Conservation (phyloP, 2,329 filamentous ascomycete genomes). For the Colletotrichum agaves region DNA sequence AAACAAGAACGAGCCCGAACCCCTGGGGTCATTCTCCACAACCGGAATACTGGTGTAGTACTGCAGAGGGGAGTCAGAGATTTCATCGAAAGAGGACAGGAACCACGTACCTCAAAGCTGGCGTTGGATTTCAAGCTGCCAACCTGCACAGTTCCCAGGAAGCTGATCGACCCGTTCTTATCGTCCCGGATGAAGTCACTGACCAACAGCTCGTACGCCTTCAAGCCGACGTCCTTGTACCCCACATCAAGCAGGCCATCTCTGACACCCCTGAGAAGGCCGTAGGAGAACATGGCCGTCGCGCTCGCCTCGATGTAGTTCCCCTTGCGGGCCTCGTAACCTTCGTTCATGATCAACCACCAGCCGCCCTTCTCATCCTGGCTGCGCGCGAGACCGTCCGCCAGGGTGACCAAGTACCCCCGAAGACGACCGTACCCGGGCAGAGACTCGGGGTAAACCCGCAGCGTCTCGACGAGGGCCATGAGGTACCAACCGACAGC, state of each 20-base stretch:
- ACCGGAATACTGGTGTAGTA: conserved; percentile 26
- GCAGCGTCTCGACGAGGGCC: conserved; percentile 61
- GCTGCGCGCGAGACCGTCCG: conserved; percentile 52
- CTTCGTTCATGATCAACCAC: conserved; percentile 67
- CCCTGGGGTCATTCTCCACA: conserved; percentile 24
- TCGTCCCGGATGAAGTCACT: conserved; percentile 58
- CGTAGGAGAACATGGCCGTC: conserved; percentile 67
- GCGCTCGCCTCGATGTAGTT: conserved; percentile 72
- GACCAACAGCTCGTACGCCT: conserved; percentile 49
- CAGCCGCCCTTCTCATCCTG: conserved; percentile 61
- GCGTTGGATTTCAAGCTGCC: conserved; percentile 61
- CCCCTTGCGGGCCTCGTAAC: conserved; percentile 56
- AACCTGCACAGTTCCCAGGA: conserved; percentile 63
- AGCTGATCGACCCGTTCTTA: conserved; percentile 59
- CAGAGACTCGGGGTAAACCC: conserved; percentile 54
- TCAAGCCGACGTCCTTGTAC: conserved; percentile 47
- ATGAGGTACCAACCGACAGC: conserved; percentile 65
- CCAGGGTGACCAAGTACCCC: conserved; percentile 53
- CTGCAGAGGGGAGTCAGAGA: not conserved
- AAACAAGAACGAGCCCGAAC: conserved; percentile 23
- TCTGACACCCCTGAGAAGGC: conserved; percentile 55
- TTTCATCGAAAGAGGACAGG: not conserved
- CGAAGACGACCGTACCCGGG: conserved; percentile 49
- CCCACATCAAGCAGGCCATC: conserved; percentile 51
- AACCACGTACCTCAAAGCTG: conserved; percentile 56